Evolutionary conservation across 106 monocot genomes (phyloP), one percentile per base, ranked within the genome.

Genomic region (Ottelia alismoides): DNA sequence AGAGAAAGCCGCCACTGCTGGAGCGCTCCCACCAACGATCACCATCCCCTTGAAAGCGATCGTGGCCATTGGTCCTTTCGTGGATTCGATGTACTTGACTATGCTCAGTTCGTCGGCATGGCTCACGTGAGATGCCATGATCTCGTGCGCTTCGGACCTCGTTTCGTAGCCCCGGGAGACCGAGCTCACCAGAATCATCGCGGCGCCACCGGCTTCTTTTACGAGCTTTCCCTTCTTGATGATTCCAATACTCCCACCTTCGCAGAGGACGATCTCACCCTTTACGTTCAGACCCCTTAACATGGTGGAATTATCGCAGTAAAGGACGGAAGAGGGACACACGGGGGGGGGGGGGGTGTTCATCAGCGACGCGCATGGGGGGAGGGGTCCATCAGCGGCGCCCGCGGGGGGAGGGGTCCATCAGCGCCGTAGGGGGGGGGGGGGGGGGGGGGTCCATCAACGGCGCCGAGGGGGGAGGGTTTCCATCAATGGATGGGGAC

Each of bases 241-340:
- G 3, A 31, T 11, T 16, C 40, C 32, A 22, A 20, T 58, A 43
- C 32, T 58, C 19, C 57, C 57, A 2, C 57, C 7, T 17, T 58
- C 57, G 57, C 57, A 58, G 22, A 58, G 30, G 19, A 58, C 57
- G 30, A 58, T 58, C 57, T 58, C 44, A 9, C 57, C 35, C 11
- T 23, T 2, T 20, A 58, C 57, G 4, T 20, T 20, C 40, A 22
- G 23, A 20, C 22, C 12, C 40, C 30, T 31, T 6, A 58, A 30
- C 11, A 43, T 40, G 35, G 40, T 43, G n/a, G 32, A 31, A n/a
- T n/a, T n/a, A n/a, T n/a, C n/a, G n/a, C n/a, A n/a, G n/a, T n/a
- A n/a, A n/a, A n/a, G n/a, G n/a, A n/a, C n/a, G n/a, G n/a, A n/a
- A n/a, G n/a, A n/a, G n/a, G n/a, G n/a, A n/a, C n/a, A n/a, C n/a